phyloP scores from a whole-genome alignment of 331 rosid species.

The Malus hybrid region DNA sequence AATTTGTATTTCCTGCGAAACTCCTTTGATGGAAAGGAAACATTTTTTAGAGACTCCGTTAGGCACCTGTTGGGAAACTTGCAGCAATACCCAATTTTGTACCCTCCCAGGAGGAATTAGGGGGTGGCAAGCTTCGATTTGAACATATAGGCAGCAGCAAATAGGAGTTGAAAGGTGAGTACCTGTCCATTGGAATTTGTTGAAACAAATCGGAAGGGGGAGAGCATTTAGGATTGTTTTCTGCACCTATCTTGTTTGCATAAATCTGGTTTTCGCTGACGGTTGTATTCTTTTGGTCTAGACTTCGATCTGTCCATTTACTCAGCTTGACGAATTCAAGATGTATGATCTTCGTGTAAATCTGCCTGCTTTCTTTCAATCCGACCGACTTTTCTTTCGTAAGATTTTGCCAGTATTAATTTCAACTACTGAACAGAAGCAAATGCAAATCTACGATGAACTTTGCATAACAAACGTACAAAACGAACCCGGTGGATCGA shows the following conservation, averaged over 20 bases:
- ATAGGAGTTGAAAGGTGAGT: conserved; percentile 19
- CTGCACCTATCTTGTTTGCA: conserved; percentile 21
- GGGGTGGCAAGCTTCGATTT: conserved; percentile 25
- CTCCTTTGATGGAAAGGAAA: conserved; percentile 12
- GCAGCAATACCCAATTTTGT: conserved; percentile 54
- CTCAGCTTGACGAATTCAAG: neutral
- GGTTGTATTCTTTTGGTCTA: conserved; percentile 30
- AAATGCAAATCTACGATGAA: conserved; percentile 13
- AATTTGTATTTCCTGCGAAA: conserved; percentile 5
- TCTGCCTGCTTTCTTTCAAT: neutral
- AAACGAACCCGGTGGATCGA: conserved; percentile 33
- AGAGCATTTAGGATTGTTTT: conserved; percentile 25
- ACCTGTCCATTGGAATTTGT: conserved; percentile 33
- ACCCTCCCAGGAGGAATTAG: conserved; percentile 25
- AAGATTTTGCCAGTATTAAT: neutral
- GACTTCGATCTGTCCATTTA: neutral
- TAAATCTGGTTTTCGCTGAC: neutral
- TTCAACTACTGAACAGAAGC: neutral
- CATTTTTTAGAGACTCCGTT: conserved; percentile 16
- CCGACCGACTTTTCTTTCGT: neutral
- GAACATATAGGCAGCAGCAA: conserved; percentile 22
- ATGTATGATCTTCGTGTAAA: neutral
- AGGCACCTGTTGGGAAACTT: conserved; percentile 21
- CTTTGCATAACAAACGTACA: conserved; percentile 41
- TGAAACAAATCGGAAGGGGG: conserved; percentile 24